Percentiles rank a stretch among this genome's conserved stretches.
Evolutionary conservation across 2,329 filamentous ascomycete species (phyloP).

Genomic region (Claviceps humidiphila): DNA sequence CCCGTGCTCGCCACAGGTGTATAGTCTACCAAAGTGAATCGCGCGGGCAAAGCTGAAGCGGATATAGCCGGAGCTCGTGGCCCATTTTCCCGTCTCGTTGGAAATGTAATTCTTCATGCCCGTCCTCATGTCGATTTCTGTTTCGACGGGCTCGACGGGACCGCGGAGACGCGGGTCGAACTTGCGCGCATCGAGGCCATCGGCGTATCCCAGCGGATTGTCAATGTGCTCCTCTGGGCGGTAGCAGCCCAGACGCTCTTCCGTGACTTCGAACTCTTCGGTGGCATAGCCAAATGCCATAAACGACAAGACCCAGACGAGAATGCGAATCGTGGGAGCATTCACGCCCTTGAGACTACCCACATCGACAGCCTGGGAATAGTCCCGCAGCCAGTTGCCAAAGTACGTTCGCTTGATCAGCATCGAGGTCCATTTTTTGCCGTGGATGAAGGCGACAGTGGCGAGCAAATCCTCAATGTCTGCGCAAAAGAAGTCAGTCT

Average conservation of each 20-base stretch:
- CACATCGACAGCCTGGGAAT: constrained; percentile 72
- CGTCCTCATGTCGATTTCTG: constrained; percentile 59
- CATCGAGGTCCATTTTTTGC: constrained; percentile 75
- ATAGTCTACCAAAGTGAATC: constrained; percentile 66
- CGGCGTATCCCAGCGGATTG: constrained; percentile 76
- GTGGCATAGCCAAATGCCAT: constrained; percentile 77
- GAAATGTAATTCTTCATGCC: constrained; percentile 99
- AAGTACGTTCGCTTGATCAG: constrained; percentile 70
- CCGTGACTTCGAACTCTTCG: constrained; percentile 71
- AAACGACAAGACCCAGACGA: constrained; percentile 74
- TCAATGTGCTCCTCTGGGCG: constrained; percentile 63
- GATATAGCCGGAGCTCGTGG: constrained; percentile 78
- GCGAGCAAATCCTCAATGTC: constrained; percentile 76
- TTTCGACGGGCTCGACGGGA: constrained; percentile 58
- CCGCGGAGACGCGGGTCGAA: constrained; percentile 71
- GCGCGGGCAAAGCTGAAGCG: constrained; percentile 60
- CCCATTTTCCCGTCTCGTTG: constrained; percentile 77
- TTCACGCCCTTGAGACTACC: constrained; percentile 68
- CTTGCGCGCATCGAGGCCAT: constrained; percentile 71
- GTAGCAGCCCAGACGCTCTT: constrained; percentile 68
- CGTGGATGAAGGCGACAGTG: constrained; percentile 61
- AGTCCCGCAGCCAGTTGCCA: constrained; percentile 78
- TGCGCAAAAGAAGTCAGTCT: constrained; percentile 12
- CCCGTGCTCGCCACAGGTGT: constrained; percentile 49
- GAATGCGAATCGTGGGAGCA: constrained; percentile 62